Evolutionary conservation across 2,329 filamentous ascomycete genomes (phyloP).

Genomic region (Penicillium paneum): DNA sequence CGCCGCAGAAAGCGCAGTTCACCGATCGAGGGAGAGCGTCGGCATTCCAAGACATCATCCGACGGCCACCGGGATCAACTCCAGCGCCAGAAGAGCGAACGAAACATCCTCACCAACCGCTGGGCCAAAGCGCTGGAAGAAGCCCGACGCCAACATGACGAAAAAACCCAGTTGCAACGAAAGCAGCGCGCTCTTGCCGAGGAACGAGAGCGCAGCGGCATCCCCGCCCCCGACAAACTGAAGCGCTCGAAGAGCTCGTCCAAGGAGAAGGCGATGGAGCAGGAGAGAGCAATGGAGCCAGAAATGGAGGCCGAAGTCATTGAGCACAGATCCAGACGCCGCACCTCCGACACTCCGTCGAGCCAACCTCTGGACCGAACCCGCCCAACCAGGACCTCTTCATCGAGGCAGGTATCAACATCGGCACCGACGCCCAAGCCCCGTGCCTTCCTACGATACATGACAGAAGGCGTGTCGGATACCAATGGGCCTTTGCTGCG

Average conservation of each 20-base stretch:
- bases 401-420: slow-evolving; percentile 26
- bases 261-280: slow-evolving; percentile 8
- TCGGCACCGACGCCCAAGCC: slow-evolving; percentile 21
- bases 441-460: slow-evolving; percentile 35
- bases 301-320: not conserved
- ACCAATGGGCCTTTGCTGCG: slow-evolving; percentile 39
- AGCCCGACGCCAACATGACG: slow-evolving; percentile 35
- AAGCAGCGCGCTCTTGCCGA: slow-evolving; percentile 19
- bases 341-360: slow-evolving; percentile 12
- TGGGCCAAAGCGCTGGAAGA: slow-evolving; percentile 38
- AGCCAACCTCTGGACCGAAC: slow-evolving; percentile 23
- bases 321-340: slow-evolving; percentile 16
- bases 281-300: slow-evolving; percentile 11
- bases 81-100: slow-evolving; percentile 34
- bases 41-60: slow-evolving; percentile 37
- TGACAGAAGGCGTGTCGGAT: slow-evolving; percentile 42
- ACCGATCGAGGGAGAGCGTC: slow-evolving; percentile 32
- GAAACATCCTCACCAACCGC: slow-evolving; percentile 31
- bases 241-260: slow-evolving; percentile 19
- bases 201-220: slow-evolving; percentile 23
- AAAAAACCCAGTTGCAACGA: slow-evolving; percentile 26
- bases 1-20: slow-evolving; percentile 34
- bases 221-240: slow-evolving; percentile 11
- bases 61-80: slow-evolving; percentile 31
- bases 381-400: slow-evolving; percentile 21